phyloP scores from a whole-genome alignment of 2,329 filamentous ascomycete species.

The Orbilia brochopaga region DNA sequence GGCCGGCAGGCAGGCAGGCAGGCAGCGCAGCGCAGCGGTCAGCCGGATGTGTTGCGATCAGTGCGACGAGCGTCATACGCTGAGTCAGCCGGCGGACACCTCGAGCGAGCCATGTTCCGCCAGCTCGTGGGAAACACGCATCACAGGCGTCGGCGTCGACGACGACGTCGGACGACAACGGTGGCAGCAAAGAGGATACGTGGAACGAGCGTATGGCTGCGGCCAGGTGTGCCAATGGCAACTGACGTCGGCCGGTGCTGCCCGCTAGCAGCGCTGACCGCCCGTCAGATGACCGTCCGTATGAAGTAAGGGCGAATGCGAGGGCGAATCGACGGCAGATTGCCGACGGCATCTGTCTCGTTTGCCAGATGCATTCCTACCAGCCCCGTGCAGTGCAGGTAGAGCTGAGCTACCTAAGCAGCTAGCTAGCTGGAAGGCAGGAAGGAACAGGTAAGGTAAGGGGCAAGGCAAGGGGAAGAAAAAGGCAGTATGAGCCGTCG shows the following conservation, averaged over 20 bases:
- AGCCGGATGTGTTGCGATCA: conserved; percentile 25
- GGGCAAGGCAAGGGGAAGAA: conserved; percentile 11
- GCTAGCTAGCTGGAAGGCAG: background rate
- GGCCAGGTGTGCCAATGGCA: conserved; percentile 4
- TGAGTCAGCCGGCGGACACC: background rate
- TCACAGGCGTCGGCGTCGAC: background rate
- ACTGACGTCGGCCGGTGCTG: conserved; percentile 5
- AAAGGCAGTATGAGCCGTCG: background rate
- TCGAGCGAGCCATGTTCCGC: background rate
- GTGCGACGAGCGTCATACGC: background rate
- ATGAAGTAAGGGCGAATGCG: conserved; percentile 41
- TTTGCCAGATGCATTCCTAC: background rate
- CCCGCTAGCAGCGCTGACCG: conserved; percentile 2
- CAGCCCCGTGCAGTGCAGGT: background rate
- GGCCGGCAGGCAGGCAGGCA: background rate
- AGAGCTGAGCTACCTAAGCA: background rate
- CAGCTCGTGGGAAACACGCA: background rate
- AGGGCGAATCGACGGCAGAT: conserved; percentile 20
- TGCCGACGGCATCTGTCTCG: background rate
- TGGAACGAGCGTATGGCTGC: background rate
- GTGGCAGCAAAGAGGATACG: background rate
- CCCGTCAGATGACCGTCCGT: conserved; percentile 6
- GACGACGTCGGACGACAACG: background rate
- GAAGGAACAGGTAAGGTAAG: too few species aligned
- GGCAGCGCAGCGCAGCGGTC: too few species aligned